Percentiles rank a stretch among this genome's conserved stretches.
These are phyloP conservation scores for Taxillus chinensis DNA, from an alignment of 164 flowering plant species.

Conservation along the genomic window DNA sequence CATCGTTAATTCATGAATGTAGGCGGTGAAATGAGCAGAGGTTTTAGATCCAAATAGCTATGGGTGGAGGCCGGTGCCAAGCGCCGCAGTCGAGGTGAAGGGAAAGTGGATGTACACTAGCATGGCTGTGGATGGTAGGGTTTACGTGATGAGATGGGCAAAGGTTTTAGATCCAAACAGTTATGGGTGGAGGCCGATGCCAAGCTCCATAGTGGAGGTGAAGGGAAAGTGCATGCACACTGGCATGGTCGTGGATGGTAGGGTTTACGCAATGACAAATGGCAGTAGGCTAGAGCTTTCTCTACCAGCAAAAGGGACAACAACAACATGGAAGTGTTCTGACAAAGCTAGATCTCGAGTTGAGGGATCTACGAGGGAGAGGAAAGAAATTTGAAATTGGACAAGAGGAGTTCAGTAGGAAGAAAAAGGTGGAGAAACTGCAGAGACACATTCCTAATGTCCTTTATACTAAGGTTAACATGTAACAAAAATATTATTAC, in stretches of 20 bases:
- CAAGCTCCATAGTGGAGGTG: constrained; percentile 39
- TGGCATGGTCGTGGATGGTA: constrained; percentile 54
- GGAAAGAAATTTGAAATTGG: too few relatives aligned
- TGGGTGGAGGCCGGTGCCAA: constrained; percentile 43
- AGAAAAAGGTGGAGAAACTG: too few relatives aligned
- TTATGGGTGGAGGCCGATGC: constrained; percentile 42
- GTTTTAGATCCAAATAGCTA: constrained; percentile 44
- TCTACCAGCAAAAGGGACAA: constrained; percentile 26
- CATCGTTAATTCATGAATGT: constrained; percentile 43
- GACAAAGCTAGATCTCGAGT: constrained; percentile 54
- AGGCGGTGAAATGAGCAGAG: constrained; percentile 69
- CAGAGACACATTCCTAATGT: too few relatives aligned
- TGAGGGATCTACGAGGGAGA: constrained; percentile 31
- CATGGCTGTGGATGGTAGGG: constrained; percentile 46
- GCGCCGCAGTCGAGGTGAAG: constrained; percentile 35
- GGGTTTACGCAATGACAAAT: constrained; percentile 65
- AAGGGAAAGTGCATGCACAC: constrained; percentile 88
- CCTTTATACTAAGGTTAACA: too few relatives aligned
- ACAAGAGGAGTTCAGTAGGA: too few relatives aligned
- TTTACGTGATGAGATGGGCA: constrained; percentile 74
- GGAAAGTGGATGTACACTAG: constrained; percentile 89
- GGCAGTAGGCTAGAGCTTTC: constrained; percentile 64
- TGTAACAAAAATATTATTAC: too few relatives aligned
- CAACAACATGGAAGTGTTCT: constrained; percentile 46
- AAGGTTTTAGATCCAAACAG: constrained; percentile 51